Conservation (phyloP, 345 rosid species). For the Eucalyptus cloeziana region DNA sequence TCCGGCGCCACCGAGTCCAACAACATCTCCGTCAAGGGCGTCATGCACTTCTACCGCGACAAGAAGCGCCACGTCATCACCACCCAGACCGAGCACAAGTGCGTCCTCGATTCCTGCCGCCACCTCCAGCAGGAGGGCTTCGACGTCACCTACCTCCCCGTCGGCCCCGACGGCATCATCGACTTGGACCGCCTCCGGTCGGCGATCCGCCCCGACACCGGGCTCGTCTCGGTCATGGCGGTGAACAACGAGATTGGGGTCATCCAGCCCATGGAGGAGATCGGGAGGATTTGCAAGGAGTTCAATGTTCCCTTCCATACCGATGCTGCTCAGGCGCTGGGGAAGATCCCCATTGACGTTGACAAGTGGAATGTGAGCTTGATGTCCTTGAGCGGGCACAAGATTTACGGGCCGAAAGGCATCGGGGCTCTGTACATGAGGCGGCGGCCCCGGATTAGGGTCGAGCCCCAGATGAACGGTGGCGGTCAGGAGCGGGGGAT, state of each 20-base stretch:
- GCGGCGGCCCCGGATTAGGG: slow-evolving; percentile 70
- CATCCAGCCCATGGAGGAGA: slow-evolving; percentile 88
- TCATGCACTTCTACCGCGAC: slow-evolving; percentile 84
- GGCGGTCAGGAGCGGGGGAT: slow-evolving; percentile 99
- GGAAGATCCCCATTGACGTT: slow-evolving; percentile 86
- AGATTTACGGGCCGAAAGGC: slow-evolving; percentile 89
- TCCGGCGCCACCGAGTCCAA: slow-evolving; percentile 97
- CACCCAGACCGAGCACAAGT: slow-evolving; percentile 96
- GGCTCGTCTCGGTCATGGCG: slow-evolving; percentile 86
- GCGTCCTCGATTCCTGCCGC: slow-evolving; percentile 89
- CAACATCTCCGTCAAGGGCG: slow-evolving; percentile 81
- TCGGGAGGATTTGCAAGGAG: slow-evolving; percentile 76
- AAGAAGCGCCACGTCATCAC: slow-evolving; percentile 87
- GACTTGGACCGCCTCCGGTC: slow-evolving; percentile 52
- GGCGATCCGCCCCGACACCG: slow-evolving; percentile 73
- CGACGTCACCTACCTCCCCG: slow-evolving; percentile 84
- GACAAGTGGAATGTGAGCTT: slow-evolving; percentile 84
- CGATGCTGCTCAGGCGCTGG: slow-evolving; percentile 92
- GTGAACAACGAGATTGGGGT: slow-evolving; percentile 97
- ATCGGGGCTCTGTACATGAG: slow-evolving; percentile 88
- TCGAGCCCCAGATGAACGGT: slow-evolving; percentile 91
- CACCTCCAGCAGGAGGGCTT: slow-evolving; percentile 95
- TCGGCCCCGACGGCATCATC: slow-evolving; percentile 54
- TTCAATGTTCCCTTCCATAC: slow-evolving; percentile 74
- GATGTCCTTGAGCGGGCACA: slow-evolving; percentile 94